phyloP scores from a whole-genome alignment of 352 stramenopile genomes.

The Pythium pectinolyticum region DNA sequence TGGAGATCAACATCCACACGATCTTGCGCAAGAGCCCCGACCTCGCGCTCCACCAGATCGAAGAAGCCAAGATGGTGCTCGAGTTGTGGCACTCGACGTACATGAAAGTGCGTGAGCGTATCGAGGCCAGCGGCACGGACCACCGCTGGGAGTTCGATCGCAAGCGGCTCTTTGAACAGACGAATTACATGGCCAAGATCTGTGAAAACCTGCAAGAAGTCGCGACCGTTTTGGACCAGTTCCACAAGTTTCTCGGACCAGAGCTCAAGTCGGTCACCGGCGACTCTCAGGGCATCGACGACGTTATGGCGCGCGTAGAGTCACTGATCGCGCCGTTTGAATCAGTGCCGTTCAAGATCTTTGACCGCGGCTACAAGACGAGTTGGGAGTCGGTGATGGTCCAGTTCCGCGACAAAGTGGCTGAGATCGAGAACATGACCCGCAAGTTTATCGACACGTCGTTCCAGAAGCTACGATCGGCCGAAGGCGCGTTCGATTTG shows the following conservation, averaged over 20 bases:
- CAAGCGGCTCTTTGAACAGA: conserved; percentile 94
- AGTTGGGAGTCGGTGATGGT: conserved; percentile 95
- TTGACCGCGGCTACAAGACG: conserved; percentile 93
- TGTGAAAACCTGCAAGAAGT: conserved; percentile 94
- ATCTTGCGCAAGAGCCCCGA: conserved; percentile 86
- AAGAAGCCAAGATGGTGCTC: conserved; percentile 91
- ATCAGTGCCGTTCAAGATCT: conserved; percentile 92
- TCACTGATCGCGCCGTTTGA: conserved; percentile 86
- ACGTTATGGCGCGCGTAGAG: conserved; percentile 90
- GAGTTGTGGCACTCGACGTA: conserved; percentile 94
- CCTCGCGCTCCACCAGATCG: conserved; percentile 76
- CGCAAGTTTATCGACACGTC: conserved; percentile 94
- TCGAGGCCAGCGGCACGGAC: conserved; percentile 93
- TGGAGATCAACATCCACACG: conserved; percentile 90
- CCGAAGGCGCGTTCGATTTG: conserved; percentile 94
- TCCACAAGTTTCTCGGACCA: conserved; percentile 94
- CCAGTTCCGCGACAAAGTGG: conserved; percentile 92
- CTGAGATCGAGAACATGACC: conserved; percentile 95
- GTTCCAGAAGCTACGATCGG: conserved; percentile 94
- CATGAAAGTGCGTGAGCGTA: conserved; percentile 92
- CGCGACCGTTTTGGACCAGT: conserved; percentile 91
- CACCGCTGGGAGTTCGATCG: conserved; percentile 96
- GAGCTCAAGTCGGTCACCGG: conserved; percentile 96
- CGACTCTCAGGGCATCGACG: conserved; percentile 93
- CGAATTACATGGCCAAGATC: conserved; percentile 96